Conservation (phyloP, 768 basidiomycete species). For the Phaeotremella skinneri region DNA sequence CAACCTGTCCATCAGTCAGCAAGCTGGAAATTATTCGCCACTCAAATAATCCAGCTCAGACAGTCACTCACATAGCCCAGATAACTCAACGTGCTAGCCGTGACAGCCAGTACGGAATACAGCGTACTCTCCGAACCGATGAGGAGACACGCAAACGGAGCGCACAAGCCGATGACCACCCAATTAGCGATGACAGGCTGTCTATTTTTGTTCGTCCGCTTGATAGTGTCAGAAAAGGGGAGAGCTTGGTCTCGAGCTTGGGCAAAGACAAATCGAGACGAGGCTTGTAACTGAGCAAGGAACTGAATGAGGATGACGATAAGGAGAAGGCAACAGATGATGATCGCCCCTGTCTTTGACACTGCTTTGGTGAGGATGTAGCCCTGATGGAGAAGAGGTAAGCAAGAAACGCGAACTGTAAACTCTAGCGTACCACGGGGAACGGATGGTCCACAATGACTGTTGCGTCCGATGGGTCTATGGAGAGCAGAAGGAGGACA, state of each 20-base stretch:
- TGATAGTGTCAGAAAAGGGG: slow-evolving; percentile 50
- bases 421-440: slow-evolving; percentile 36
- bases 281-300: slow-evolving; percentile 53
- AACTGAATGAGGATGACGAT: slow-evolving; percentile 48
- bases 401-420: slow-evolving; percentile 1
- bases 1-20: slow-evolving; percentile 23
- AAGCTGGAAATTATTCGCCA: slow-evolving; percentile 1
- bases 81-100: slow-evolving; percentile 48
- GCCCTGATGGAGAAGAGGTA: slow-evolving; percentile 30
- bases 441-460: slow-evolving; percentile 32
- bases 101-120: slow-evolving; percentile 49
- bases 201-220: slow-evolving; percentile 36
- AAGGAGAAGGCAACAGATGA: slow-evolving; percentile 41
- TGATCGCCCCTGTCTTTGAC: slow-evolving; percentile 37
- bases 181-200: slow-evolving; percentile 51
- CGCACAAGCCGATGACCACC: slow-evolving; percentile 45
- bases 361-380: slow-evolving; percentile 51
- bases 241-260: slow-evolving; percentile 53
- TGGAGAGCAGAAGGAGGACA: slow-evolving; percentile 47
- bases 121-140: slow-evolving; percentile 42
- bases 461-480: slow-evolving; percentile 19
- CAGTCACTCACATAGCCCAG: slow-evolving; percentile 44
- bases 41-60: background rate
- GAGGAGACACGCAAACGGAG: slow-evolving; percentile 46
- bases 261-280: slow-evolving; percentile 54